Percentiles rank a stretch among this genome's conserved stretches.
Evolutionary conservation across 2,329 filamentous ascomycete species (phyloP).

Genomic region (Arthrinium puccinioides): DNA sequence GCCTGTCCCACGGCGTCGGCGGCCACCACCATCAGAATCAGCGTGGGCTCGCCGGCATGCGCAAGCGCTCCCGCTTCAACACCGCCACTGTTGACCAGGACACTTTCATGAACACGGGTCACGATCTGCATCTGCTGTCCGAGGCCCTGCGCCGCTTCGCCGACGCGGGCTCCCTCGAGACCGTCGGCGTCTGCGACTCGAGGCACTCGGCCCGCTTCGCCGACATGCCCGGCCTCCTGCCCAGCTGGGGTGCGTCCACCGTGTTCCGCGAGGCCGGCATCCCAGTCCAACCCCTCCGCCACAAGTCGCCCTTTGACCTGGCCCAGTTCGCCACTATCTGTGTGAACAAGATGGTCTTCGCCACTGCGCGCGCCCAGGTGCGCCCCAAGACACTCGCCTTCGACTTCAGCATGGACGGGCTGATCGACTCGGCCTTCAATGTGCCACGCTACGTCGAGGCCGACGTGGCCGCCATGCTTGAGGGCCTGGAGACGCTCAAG

Average conservation of each 20-base stretch:
- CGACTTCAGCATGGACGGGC: not conserved
- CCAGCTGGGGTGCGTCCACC: not conserved
- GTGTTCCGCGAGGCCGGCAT: not conserved
- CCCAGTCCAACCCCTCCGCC: too few species aligned
- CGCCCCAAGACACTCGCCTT: not conserved
- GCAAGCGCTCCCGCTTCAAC: not conserved
- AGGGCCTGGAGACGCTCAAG: not conserved
- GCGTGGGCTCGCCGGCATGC: not conserved
- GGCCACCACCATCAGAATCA: not conserved
- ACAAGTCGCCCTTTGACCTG: not conserved
- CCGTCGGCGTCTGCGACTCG: not conserved
- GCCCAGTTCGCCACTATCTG: not conserved
- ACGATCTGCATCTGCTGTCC: not conserved
- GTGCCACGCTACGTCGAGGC: not conserved
- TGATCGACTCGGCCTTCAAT: conserved; percentile 2
- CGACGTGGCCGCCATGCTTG: not conserved
- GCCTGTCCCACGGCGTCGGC: not conserved
- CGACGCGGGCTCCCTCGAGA: too few species aligned
- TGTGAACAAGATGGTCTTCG: conserved; percentile 1
- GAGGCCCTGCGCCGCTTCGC: not conserved
- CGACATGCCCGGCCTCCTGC: not conserved
- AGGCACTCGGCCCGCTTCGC: not conserved
- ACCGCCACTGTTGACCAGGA: not conserved
- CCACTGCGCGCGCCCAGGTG: not conserved
- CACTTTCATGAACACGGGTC: not conserved